phyloP scores from a whole-genome alignment of 1,284 basidiomycete genomes.

The Apiotrichum akiyoshidainum region DNA sequence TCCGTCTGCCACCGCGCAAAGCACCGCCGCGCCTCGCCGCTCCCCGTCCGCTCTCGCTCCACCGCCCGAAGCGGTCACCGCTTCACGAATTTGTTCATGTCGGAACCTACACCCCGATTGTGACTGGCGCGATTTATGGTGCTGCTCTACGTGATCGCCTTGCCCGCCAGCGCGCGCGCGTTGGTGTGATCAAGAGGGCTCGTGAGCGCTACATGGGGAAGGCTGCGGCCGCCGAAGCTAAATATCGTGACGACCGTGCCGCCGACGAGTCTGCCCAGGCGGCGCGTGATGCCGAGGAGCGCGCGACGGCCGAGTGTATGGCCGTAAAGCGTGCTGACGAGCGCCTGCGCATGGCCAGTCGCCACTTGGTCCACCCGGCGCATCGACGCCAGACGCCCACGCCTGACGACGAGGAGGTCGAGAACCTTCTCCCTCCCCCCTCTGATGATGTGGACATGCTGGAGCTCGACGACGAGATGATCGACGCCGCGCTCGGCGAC shows the following conservation, averaged over 20 bases:
- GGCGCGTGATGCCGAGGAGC: too few species aligned
- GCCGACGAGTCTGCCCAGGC: too few species aligned
- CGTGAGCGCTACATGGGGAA: neutral
- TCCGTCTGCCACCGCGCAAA: neutral
- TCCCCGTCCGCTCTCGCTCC: neutral
- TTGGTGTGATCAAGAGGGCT: neutral
- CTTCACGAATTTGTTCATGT: neutral
- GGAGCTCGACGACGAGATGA: slow-evolving; percentile 5
- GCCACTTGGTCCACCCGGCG: too few species aligned
- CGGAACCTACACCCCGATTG: neutral
- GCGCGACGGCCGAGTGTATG: too few species aligned
- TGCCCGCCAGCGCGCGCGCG: slow-evolving; percentile 2
- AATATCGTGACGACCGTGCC: too few species aligned
- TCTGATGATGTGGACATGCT: slow-evolving; percentile 10
- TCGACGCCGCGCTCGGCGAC: slow-evolving; percentile 4
- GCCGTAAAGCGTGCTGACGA: too few species aligned
- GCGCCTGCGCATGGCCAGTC: too few species aligned
- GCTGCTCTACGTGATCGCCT: neutral
- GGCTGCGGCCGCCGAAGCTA: too few species aligned
- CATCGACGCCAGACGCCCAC: neutral
- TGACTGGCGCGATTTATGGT: neutral
- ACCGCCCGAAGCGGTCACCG: neutral
- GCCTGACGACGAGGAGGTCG: slow-evolving; percentile 9
- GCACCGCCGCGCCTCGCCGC: neutral
- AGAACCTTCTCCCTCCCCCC: slow-evolving; percentile 6